Base-by-base conservation (phyloP, 768 basidiomycete species). In the Suillus occidentalis region DNA sequence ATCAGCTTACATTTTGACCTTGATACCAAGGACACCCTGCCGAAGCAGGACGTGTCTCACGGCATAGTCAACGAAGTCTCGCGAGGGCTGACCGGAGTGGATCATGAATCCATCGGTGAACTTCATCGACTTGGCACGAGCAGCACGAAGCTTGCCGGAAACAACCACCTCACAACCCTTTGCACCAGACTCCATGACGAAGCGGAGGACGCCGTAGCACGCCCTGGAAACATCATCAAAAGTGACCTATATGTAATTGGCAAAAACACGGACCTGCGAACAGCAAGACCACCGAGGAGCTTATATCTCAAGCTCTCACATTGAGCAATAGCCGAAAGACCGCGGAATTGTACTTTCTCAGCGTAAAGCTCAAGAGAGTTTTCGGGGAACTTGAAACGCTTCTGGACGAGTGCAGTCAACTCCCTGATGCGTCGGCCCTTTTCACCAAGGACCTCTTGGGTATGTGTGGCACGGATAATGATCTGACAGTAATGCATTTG, bases 21-120 rank as follows among this genome's bases (percentile, higher is more conserved):
- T 99, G 87, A 99, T 98, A 75, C 97, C 97, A 68, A 99, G 87
- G 60, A 99, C 97, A 88, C 97, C 97, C 79, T 99, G 97, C 72
- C 93, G 91, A 69, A 99, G 88, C 72, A 99, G 87, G 73, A 99
- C 97, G 84, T 99, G 97, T 71, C 97, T 89, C 72, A 98, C 96
- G 66, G 97, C 97, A 72, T 94, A 87, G 83, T 99, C 97, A 68
- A 99, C 95, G 73, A 96, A 99, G 78, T 99, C 97, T 62, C 89
- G 84, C 58, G 89, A 90, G 71, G 97, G 97, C 83, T 99, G 97
- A 88, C 96, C 96, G 68, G 97, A 97, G 85, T 95, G 93, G 75
- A 95, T 93, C 93, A 95, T 95, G 90, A 98, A 98, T 63, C 97
- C 97, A 75, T 99, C 97, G 76, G 96, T 98, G 84, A 99, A 99